These are phyloP conservation scores for Cladosporium sphaerospermum DNA, from an alignment of 2,329 filamentous ascomycete genomes.

Conservation along the genomic window DNA sequence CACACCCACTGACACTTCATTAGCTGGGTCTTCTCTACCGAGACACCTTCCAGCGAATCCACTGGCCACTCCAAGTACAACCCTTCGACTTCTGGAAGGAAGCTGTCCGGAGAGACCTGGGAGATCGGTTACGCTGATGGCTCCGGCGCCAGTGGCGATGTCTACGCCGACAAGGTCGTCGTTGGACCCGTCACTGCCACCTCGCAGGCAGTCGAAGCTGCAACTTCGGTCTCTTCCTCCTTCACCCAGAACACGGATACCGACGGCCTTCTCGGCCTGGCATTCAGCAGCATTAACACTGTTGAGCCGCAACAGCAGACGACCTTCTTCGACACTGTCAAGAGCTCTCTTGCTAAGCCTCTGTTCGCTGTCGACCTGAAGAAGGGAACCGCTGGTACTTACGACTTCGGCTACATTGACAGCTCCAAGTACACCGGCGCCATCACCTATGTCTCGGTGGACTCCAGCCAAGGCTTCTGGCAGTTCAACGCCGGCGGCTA, in stretches of 20 bases:
- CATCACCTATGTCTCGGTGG: slow-evolving; percentile 52
- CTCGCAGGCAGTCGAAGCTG: slow-evolving; percentile 60
- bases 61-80: slow-evolving; percentile 54
- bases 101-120: slow-evolving; percentile 49
- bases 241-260: slow-evolving; percentile 48
- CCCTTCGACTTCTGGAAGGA: slow-evolving; percentile 39
- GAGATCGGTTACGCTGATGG: slow-evolving; percentile 60
- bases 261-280: slow-evolving; percentile 56
- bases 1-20: slow-evolving; percentile 9
- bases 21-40: slow-evolving; percentile 61
- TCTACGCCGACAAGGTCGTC: slow-evolving; percentile 59
- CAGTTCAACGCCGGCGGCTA: slow-evolving; percentile 53
- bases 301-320: slow-evolving; percentile 45
- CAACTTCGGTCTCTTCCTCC: slow-evolving; percentile 49
- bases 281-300: slow-evolving; percentile 55
- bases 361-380: slow-evolving; percentile 55
- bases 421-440: slow-evolving; percentile 46
- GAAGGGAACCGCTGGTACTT: slow-evolving; percentile 46
- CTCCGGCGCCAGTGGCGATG: slow-evolving; percentile 55
- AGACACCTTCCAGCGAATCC: slow-evolving; percentile 46
- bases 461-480: slow-evolving; percentile 59
- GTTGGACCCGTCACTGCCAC: slow-evolving; percentile 55
- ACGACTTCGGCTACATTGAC: slow-evolving; percentile 57
- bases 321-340: slow-evolving; percentile 58
- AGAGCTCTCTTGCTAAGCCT: slow-evolving; percentile 43